Base-by-base conservation (phyloP, 148 eudicot species). In the Agrostemma githago region DNA sequence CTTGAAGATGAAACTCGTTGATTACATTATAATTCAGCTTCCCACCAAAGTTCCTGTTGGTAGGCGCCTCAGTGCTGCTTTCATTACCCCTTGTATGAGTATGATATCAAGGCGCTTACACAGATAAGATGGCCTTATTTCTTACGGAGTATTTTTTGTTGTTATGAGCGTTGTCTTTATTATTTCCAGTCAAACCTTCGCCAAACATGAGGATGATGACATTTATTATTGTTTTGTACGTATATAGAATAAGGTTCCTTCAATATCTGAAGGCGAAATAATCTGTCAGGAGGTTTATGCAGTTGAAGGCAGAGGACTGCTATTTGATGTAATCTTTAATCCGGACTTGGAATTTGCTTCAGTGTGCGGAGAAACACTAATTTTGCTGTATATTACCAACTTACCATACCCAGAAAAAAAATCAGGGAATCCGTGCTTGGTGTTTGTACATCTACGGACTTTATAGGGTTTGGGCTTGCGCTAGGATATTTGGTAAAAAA, bases 1-100 rank as follows among this genome's bases (percentile, higher is more conserved):
- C 96, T 88, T 48, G 97, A 92, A 73, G 97, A 92, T 54, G 97
- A 92, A 82, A 87, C 93, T 43, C 88, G 98, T 67, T 92, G 76
- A 89, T 62, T 69, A 21, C 5, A 73, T 73, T 4, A 38, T 41
- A 66, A 4, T 5, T 64, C 7, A 16, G 3, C 21, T 63, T 75
- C 34, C 34, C 42, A n/a, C 40, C 73, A 17, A 4, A 3, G 26
- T 66, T 62, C 66, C 44, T 10, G 44, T 66, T 20, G 46, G 51
- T 66, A 70, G 61, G 53, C 58, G 53, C 46, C 68, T 15, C 34
- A 39, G 68, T 66, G 72, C 48, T 78, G 72, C 51, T 72, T 44
- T 61, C 16, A 12, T 51, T 15, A 51, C 56, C 68, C 68, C 75
- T 58, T 72, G 82, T 80, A 80, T 72, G 73, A 80, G 79, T 65